phyloP scores from a whole-genome alignment of 441 rosid species.

The Bruguiera hainesii region DNA sequence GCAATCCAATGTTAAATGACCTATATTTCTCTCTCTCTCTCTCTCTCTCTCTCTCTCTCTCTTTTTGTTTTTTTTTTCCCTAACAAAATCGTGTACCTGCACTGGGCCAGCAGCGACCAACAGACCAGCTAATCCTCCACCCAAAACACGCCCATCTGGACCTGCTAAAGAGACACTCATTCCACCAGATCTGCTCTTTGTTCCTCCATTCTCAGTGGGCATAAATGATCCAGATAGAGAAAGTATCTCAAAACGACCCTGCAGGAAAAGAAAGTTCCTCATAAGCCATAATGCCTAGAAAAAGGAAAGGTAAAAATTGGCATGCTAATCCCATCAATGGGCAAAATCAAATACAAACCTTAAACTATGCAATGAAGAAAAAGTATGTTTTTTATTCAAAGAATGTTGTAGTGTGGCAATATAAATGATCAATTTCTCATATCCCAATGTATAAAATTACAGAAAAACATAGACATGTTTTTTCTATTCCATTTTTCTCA shows the following conservation, averaged over 20 bases:
- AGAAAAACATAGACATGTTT: background rate
- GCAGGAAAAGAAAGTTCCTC: background rate
- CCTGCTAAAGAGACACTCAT: conserved; percentile 95
- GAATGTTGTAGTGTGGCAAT: too few relatives aligned
- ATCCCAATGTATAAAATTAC: background rate
- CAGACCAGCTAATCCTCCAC: conserved; percentile 95
- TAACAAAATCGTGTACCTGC: conserved; percentile 47
- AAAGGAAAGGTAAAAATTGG: too few relatives aligned
- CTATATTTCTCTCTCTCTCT: background rate
- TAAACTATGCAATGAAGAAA: too few relatives aligned
- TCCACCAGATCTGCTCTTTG: conserved; percentile 84
- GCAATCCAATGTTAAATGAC: background rate
- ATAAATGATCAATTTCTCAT: background rate
- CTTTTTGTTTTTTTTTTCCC: background rate
- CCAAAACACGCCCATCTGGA: conserved; percentile 89
- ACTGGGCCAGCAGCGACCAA: conserved; percentile 93
- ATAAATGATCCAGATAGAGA: conserved; percentile 83
- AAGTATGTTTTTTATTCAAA: too few relatives aligned
- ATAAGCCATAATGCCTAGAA: background rate
- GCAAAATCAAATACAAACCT: background rate
- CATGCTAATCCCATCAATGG: background rate
- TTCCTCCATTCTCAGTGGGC: conserved; percentile 74
- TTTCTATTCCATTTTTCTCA: too few relatives aligned
- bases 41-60: background rate
- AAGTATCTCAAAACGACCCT: conserved; percentile 97